Conservation (phyloP, 2,329 filamentous ascomycete species). For the Hyphodiscus sp. region DNA sequence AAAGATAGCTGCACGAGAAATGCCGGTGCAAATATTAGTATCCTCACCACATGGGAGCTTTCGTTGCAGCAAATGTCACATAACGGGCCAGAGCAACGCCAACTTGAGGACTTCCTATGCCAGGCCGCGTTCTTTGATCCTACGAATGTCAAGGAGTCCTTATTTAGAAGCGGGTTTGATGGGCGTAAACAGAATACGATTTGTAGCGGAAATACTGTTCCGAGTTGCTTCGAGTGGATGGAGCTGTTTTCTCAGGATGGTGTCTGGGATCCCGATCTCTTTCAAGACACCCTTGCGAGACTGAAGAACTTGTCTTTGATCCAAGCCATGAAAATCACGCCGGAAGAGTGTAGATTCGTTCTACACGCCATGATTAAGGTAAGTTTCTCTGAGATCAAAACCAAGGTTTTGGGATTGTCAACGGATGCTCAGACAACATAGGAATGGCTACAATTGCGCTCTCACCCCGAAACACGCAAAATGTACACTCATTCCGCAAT, state of each 20-base stretch:
- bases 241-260: neutral
- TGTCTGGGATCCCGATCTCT: conserved; percentile 16
- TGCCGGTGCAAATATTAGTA: conserved; percentile 3
- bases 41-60: conserved; percentile 22
- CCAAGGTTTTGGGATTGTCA: too few relatives aligned
- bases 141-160: conserved; percentile 2
- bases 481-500: too few relatives aligned
- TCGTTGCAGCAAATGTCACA: conserved; percentile 18
- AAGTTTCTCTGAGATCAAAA: neutral
- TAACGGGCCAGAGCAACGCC: neutral
- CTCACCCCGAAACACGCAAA: too few relatives aligned
- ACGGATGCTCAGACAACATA: too few relatives aligned
- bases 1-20: too few relatives aligned
- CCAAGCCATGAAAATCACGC: conserved; percentile 7
- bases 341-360: conserved; percentile 9
- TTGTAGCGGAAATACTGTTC: too few relatives aligned
- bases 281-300: conserved; percentile 12
- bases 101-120: conserved; percentile 12
- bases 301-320: conserved; percentile 18
- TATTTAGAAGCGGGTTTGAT: too few relatives aligned
- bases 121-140: conserved; percentile 20
- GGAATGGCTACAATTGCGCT: too few relatives aligned
- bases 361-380: conserved; percentile 20
- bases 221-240: too few relatives aligned
- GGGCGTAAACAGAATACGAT: too few relatives aligned